phyloP scores from a whole-genome alignment of 2,329 filamentous ascomycete species.

The Hypoxylon sp. region DNA sequence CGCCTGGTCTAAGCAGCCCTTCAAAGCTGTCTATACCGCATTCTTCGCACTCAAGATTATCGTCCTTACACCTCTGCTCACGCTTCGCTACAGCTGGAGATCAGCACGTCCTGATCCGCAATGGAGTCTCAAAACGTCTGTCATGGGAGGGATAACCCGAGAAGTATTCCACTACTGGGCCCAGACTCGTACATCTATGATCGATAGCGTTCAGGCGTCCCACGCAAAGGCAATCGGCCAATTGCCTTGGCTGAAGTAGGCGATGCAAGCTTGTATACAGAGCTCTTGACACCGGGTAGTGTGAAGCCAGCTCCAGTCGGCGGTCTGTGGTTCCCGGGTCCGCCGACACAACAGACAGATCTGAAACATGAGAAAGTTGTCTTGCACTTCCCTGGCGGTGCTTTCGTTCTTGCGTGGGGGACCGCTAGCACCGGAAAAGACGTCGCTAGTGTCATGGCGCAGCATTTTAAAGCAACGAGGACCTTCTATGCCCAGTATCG shows the following conservation, averaged over 20 bases:
- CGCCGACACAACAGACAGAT: slow-evolving; percentile 4
- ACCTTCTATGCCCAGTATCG: slow-evolving; percentile 41
- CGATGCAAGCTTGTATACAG: slow-evolving; percentile 8
- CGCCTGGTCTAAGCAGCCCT: slow-evolving; percentile 33
- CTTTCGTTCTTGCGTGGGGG: slow-evolving; percentile 39
- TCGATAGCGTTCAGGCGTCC: slow-evolving; percentile 14
- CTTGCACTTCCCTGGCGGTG: slow-evolving; percentile 41
- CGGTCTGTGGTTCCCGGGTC: slow-evolving; percentile 29
- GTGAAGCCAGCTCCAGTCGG: slow-evolving; percentile 30
- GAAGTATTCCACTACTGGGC: slow-evolving; percentile 14
- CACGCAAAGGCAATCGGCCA: slow-evolving; percentile 24
- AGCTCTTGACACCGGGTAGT: slow-evolving; percentile 16
- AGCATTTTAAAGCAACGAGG: slow-evolving; percentile 22
- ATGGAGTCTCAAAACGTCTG: slow-evolving; percentile 28
- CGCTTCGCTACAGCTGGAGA: slow-evolving; percentile 20
- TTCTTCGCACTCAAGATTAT: slow-evolving; percentile 7
- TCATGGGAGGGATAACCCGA: slow-evolving; percentile 13
- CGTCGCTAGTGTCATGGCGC: slow-evolving; percentile 20
- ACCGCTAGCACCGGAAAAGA: slow-evolving; percentile 19
- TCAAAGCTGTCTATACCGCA: slow-evolving; percentile 27
- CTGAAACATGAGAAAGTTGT: slow-evolving; percentile 30
- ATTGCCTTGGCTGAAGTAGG: slow-evolving; percentile 32
- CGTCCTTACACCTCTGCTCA: slow-evolving; percentile 13
- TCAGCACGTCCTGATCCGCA: slow-evolving; percentile 24
- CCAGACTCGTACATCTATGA: slow-evolving; percentile 2